phyloP scores from a whole-genome alignment of 1,284 basidiomycete species.

The Trichosporon ovoides region DNA sequence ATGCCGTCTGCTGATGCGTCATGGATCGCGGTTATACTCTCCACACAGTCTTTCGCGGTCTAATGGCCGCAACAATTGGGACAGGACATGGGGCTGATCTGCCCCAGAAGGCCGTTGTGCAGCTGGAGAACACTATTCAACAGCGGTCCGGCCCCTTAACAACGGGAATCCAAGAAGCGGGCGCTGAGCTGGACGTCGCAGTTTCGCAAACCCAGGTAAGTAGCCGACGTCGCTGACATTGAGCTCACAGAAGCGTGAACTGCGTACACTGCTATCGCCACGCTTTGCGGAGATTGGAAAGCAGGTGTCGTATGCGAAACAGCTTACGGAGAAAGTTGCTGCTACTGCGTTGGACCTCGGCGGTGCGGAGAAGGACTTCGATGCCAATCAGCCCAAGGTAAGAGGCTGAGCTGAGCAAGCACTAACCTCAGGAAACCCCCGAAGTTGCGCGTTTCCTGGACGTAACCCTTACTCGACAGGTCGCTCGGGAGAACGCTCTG shows the following conservation, averaged over 20 bases:
- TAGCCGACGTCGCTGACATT: background rate
- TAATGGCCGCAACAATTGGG: background rate
- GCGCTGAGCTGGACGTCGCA: background rate
- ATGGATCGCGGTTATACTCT: background rate
- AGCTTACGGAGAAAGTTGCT: background rate
- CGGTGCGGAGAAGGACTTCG: background rate
- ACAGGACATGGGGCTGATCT: too few species aligned
- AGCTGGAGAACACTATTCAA: background rate
- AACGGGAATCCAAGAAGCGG: background rate
- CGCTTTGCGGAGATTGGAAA: background rate
- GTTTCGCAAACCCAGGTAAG: background rate
- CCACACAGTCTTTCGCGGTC: background rate
- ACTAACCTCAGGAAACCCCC: background rate
- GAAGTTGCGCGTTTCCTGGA: background rate
- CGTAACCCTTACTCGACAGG: background rate
- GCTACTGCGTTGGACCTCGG: background rate
- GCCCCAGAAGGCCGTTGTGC: background rate
- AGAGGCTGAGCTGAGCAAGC: background rate
- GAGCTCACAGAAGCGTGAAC: background rate
- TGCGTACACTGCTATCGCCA: background rate
- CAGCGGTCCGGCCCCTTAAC: background rate
- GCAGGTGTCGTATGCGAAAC: background rate
- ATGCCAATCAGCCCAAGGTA: background rate
- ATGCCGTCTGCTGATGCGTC: background rate
- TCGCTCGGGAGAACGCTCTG: background rate